Base-by-base conservation (phyloP, 306 rosid genomes). In the Ammopiptanthus mongolicus region DNA sequence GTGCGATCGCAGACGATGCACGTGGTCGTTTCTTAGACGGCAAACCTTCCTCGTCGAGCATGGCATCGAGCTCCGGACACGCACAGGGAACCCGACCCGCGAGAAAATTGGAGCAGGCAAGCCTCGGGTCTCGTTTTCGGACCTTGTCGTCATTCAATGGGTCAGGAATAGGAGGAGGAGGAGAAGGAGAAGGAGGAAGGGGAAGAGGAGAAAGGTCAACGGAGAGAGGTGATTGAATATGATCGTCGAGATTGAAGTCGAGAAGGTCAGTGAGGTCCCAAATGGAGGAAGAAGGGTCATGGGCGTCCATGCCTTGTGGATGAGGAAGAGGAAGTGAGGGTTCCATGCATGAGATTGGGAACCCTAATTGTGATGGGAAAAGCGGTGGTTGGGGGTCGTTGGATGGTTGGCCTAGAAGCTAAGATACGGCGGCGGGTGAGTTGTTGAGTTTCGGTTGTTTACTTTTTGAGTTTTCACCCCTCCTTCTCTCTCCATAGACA, bases 61-160 rank as follows among this genome's bases (percentile, higher is more conserved):
- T 65, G 59, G 81, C 93, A 33, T 96, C 99, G 3, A 96, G 2
- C 85, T 96, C 99, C 12, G 99, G 99, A 39, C 99, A 96, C 0
- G 99, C 99, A 23, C 99, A 96, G 0, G 99, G 99, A 25, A 96
- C 83, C 65, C 62, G 86, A 71, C 99, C 99, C 63, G 99, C 93
- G 65, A 96, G 73, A 23, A 77, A 96, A 80, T 96, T 96, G 66
- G 98, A 65, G 85, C 99, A 96, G 5, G 84, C 11, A 80, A 96
- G 33, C 34, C 97, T 84, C 57, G 99, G 97, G 89, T 96, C 99
- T 0, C 99, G 97, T 63, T 96, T 96, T 60, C 99, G 87, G 21
- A 87, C 75, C 87, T 67, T 75, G 2, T 76, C 84, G 0, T 78
- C 18, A 0, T 77, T 9, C 28, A 25, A 25, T 3, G 28, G 56